Evolutionary conservation across 768 basidiomycete genomes (phyloP), one percentile per base, ranked within the genome.

Genomic region (Fibroporia radiculosa): DNA sequence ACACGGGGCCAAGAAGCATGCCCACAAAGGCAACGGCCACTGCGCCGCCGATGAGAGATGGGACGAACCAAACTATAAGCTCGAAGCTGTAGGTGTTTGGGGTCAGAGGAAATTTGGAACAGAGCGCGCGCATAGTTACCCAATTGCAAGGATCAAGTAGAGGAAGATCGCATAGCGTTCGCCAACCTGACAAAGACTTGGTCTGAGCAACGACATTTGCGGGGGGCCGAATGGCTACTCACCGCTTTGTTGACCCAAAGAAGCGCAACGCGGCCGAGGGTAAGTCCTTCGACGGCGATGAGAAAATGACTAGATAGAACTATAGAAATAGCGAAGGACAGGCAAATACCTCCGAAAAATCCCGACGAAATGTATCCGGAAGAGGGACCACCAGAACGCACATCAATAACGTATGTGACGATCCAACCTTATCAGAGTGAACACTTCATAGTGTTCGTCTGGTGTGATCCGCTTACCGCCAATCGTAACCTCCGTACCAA

Each of bases 11-110:
- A 19, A 78, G 61, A 27, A 73, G 53, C 13, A 78, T 42, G 33
- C 82, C 82, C 31, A 80, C 62, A 28, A 83, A 59, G 2, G 77
- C 64, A 37, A 76, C 70, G 11, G 72, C 67, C 5, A 82, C 62
- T 0, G 75, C 80, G 32, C 69, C 70, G 16, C 70, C 74, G 22
- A 78, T 60, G 34, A 84, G 59, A 4, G 67, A 69, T 1, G 75
- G 73, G 0, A 74, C 73, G 3, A 74, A 62, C 81, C 82, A 83
- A 8, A 82, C 62, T 26, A 74, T 58, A 28, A 82, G 54, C 50
- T 81, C 73, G 22, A 82, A 62, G 12, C 71, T 77, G 47, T 39
- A 25, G 62, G 64, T 11, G 60, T 62, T 12, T 52, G 50, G 6
- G 2, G 16, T 18, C n/a, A 46, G 25, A 26, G 16, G 13, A 22